Conservation (phyloP, 257 asterid species). For the Fraxinus cuspidata region DNA sequence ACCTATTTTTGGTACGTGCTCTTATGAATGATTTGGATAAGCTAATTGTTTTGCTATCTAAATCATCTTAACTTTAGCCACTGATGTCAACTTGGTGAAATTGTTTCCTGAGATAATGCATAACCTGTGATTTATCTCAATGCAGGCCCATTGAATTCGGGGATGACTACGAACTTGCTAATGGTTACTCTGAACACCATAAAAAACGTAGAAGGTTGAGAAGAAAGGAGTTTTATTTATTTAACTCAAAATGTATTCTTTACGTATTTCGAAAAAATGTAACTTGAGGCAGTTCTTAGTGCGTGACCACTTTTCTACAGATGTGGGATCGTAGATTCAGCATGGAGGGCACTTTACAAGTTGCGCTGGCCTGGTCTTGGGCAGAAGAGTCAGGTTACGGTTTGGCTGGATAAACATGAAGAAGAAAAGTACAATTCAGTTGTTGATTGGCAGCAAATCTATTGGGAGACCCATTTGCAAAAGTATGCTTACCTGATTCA, state of each 20-base stretch:
- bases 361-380: constrained; percentile 64
- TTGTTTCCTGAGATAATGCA: constrained; percentile 11
- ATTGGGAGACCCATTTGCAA: constrained; percentile 90
- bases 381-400: constrained; percentile 31
- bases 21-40: constrained; percentile 6
- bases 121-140: constrained; percentile 31
- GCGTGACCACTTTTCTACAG: constrained; percentile 35
- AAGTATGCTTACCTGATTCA: constrained; percentile 44
- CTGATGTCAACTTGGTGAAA: neutral
- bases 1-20: neutral
- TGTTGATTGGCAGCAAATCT: constrained; percentile 72
- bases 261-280: constrained; percentile 3
- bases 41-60: constrained; percentile 9
- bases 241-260: constrained; percentile 10
- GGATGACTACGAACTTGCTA: constrained; percentile 37
- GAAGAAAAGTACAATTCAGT: constrained; percentile 38
- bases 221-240: constrained; percentile 22
- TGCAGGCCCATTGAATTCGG: constrained; percentile 60
- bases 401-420: constrained; percentile 35
- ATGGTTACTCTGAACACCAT: constrained; percentile 34
- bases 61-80: constrained; percentile 17
- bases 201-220: constrained; percentile 88
- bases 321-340: constrained; percentile 49
- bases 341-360: constrained; percentile 60
- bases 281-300: constrained; percentile 27